These are phyloP conservation scores for Pistacia vera DNA, from an alignment of 345 rosid genomes.

Conservation along the genomic window DNA sequence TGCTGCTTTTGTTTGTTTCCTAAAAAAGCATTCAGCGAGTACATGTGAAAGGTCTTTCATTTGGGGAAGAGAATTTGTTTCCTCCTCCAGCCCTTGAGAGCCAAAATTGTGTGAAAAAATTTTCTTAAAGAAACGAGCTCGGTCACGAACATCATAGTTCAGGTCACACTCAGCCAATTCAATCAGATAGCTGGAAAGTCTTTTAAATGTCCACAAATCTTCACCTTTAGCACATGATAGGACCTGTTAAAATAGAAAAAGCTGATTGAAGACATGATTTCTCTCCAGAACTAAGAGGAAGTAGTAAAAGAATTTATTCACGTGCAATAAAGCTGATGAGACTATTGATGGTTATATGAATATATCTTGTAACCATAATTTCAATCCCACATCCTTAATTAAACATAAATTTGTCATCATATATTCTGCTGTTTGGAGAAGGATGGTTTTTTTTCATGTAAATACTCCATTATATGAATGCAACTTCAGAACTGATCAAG, in stretches of 20 bases:
- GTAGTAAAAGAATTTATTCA: slow-evolving; percentile 14
- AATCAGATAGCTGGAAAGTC: slow-evolving; percentile 66
- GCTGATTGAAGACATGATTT: slow-evolving; percentile 16
- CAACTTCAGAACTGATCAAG: neutral
- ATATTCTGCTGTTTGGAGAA: neutral
- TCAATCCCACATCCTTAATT: neutral
- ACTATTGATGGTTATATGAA: neutral
- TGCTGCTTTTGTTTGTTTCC: slow-evolving; percentile 45
- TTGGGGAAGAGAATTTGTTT: slow-evolving; percentile 35
- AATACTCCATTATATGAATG: neutral
- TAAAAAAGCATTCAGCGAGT: slow-evolving; percentile 64
- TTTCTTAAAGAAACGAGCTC: slow-evolving; percentile 78
- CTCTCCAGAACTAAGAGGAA: slow-evolving; percentile 13
- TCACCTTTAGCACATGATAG: slow-evolving; percentile 50
- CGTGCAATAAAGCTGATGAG: neutral
- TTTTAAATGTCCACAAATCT: slow-evolving; percentile 51
- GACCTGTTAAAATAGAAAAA: slow-evolving; percentile 49
- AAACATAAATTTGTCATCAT: neutral
- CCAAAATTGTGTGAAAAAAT: slow-evolving; percentile 42
- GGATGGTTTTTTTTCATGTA: neutral
- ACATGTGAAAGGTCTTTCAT: slow-evolving; percentile 34
- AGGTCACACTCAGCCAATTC: slow-evolving; percentile 86
- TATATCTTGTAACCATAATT: neutral
- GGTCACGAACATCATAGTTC: slow-evolving; percentile 90
- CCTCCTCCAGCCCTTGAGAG: slow-evolving; percentile 42